A percentile compares a stretch with the other conserved stretches of the same genome.
These are phyloP conservation scores for Termitomyces sp. DNA, from an alignment of 768 basidiomycete genomes.

Conservation along the genomic window DNA sequence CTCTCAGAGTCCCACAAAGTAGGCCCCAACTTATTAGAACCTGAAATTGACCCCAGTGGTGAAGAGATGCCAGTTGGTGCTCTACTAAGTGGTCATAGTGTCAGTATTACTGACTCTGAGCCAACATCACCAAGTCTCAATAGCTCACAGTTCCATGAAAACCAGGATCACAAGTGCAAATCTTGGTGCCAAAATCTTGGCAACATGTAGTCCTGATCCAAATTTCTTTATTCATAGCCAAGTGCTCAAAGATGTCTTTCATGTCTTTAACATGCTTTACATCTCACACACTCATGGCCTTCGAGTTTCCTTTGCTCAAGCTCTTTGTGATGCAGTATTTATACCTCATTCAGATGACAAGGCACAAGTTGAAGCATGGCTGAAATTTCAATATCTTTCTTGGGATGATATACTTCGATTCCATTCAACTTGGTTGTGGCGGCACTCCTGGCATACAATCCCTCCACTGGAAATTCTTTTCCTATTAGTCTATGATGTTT, in stretches of 20 bases:
- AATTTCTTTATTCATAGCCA: constrained; percentile 8
- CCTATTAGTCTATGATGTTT: constrained; percentile 13
- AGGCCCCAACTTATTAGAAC: no score
- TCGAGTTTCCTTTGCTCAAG: constrained; percentile 13
- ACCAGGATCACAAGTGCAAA: constrained; percentile 3
- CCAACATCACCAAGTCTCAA: background rate
- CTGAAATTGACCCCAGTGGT: no score
- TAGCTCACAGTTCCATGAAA: constrained; percentile 22
- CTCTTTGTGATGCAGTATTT: constrained; percentile 20
- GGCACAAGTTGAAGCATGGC: background rate
- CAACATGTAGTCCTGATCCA: background rate
- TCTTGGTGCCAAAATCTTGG: background rate
- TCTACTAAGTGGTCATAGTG: no score
- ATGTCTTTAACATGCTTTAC: no score
- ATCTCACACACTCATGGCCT: constrained; percentile 21
- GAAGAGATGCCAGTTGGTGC: no score
- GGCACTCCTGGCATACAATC: constrained; percentile 14
- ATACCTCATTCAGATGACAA: constrained; percentile 18
- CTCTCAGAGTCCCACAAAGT: no score
- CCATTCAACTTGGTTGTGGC: constrained; percentile 9
- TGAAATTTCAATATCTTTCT: background rate
- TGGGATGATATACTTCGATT: background rate
- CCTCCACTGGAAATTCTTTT: constrained; percentile 20
- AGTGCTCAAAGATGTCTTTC: no score
- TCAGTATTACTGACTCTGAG: no score